A percentile compares a stretch with the other conserved stretches of the same genome.
These are phyloP conservation scores for Lablab purpureus DNA, from an alignment of 306 rosid genomes.

Conservation along the genomic window DNA sequence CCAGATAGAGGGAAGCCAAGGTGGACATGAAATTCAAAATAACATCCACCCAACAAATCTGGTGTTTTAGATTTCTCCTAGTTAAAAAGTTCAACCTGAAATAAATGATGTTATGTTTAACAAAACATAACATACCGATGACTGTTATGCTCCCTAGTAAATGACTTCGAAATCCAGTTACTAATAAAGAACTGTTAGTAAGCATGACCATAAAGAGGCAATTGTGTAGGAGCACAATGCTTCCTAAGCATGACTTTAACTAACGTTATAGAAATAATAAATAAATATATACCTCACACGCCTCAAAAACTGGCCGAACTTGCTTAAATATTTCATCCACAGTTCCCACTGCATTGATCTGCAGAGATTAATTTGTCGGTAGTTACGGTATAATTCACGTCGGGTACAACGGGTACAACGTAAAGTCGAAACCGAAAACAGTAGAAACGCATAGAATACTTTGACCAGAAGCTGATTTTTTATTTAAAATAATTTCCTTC, in stretches of 20 bases:
- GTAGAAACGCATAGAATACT: not conserved
- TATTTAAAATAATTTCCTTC: not conserved
- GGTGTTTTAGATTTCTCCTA: constrained; percentile 21
- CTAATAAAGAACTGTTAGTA: not conserved
- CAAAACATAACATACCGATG: constrained; percentile 3
- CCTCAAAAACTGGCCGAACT: constrained; percentile 74
- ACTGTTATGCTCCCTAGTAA: not conserved
- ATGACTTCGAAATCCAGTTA: constrained; percentile 6
- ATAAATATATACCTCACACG: constrained; percentile 60
- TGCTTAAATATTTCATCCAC: constrained; percentile 86
- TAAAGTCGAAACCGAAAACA: constrained; percentile 4
- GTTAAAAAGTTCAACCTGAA: not conserved
- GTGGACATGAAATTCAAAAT: constrained; percentile 9
- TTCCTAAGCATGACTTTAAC: constrained; percentile 3
- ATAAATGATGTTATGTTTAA: not conserved
- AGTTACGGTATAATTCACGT: constrained; percentile 16
- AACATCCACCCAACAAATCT: constrained; percentile 10
- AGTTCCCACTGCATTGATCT: constrained; percentile 90
- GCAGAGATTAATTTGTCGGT: constrained; percentile 49
- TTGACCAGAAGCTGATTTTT: constrained; percentile 15
- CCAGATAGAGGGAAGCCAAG: constrained; percentile 29
- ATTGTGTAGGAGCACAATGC: constrained; percentile 4
- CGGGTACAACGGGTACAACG: not conserved
- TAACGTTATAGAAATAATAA: not conserved
- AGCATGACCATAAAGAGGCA: constrained; percentile 18